These are phyloP conservation scores for Chytriomyces sp. DNA, from an alignment of 192 early-diverging fungal species.

Conservation along the genomic window DNA sequence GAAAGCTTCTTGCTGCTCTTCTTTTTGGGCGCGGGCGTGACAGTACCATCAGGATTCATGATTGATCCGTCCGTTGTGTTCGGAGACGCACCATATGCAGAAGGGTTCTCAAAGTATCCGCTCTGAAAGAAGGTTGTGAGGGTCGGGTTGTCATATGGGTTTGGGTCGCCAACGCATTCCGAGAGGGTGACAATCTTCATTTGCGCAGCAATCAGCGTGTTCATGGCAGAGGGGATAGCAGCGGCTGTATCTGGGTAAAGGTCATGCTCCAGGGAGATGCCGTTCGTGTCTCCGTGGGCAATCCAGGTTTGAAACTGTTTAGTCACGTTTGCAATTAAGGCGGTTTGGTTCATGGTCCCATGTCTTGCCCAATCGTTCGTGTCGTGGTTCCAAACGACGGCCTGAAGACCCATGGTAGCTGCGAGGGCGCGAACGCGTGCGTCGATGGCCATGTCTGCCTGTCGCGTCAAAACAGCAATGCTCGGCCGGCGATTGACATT, in stretches of 20 bases:
- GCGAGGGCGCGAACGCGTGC: conserved; percentile 60
- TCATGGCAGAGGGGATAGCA: not conserved
- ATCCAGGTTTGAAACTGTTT: not conserved
- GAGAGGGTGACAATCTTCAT: not conserved
- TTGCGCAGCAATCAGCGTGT: not conserved
- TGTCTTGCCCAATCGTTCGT: conserved; percentile 35
- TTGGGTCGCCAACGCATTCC: not conserved
- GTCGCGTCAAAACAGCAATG: too few species aligned
- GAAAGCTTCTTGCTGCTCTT: too few species aligned
- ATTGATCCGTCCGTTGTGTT: too few species aligned
- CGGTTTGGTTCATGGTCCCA: not conserved
- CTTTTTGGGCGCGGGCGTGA: too few species aligned
- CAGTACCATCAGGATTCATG: too few species aligned
- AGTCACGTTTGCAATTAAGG: not conserved
- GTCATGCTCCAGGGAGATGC: conserved; percentile 3
- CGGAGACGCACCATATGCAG: too few species aligned
- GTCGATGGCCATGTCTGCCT: conserved; percentile 59
- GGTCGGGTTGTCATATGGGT: not conserved
- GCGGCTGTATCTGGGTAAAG: not conserved
- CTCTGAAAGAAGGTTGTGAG: not conserved
- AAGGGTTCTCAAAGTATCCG: conserved; percentile 4
- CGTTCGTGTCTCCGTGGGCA: not conserved
- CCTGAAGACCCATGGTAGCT: conserved; percentile 50
- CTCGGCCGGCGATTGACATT: too few species aligned
- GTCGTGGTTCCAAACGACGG: conserved; percentile 43